Base-by-base conservation (phyloP, 2,329 filamentous ascomycete species). In the Hymenotorrendiella dingleyae region DNA sequence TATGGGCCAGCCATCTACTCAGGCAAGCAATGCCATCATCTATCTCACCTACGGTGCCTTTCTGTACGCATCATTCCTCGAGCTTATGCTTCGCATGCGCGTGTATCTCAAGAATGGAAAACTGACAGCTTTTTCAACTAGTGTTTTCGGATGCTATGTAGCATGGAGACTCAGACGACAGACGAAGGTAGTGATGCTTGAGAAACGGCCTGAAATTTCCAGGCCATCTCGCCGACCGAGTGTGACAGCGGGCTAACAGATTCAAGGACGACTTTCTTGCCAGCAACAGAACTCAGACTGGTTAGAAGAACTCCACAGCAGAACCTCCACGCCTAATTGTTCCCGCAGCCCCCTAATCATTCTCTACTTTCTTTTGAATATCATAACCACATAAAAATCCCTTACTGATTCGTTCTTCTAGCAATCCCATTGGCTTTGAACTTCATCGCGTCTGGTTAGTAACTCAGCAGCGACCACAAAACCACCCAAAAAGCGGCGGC, bases 381-480 rank as follows among this genome's bases (percentile, higher is more conserved):
- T 8, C 27, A 36, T 58, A 48, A 56, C 45, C 19, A 4, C n/a
- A n/a, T n/a, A n/a, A n/a, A n/a, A n/a, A n/a, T n/a, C n/a, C n/a
- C n/a, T n/a, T n/a, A n/a, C n/a, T n/a, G n/a, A n/a, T n/a, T 12
- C 12, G 16, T 10, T 17, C 24, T 46, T 28, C 17, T 58, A 93
- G 86, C 84, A 53, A 69, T 88, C 53, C 86, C 86, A 56, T 70
- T 93, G 66, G 85, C 86, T 64, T 73, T 93, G 62, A 93, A 93
- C 70, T 93, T 93, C 71, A 86, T 93, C 70, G 86, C 86, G 65
- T 87, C 86, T 71, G 85, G 86, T 93, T 80, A 91, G 86, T 91
- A 66, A 48, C 54, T 47, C 47, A 41, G 43, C 50, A 56, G 51
- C 50, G 52, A 58, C 54, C 55, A 50, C 46, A 56, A 55, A 64